A percentile compares a stretch with the other conserved stretches of the same genome.
These are phyloP conservation scores for Cladophialophora exuberans DNA, from an alignment of 2,329 filamentous ascomycete genomes.

Conservation along the genomic window DNA sequence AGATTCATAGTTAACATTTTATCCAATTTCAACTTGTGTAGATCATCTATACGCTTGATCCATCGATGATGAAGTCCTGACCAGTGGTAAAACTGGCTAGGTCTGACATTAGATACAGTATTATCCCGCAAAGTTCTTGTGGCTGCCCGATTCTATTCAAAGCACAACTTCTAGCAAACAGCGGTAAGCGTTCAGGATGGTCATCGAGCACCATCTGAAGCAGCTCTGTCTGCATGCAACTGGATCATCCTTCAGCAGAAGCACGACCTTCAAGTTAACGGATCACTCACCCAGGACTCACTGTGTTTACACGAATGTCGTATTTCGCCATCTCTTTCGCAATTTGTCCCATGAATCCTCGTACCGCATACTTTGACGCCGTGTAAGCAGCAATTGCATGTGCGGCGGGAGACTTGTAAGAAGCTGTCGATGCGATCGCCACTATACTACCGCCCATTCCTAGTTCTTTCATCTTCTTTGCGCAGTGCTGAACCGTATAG, in stretches of 20 bases:
- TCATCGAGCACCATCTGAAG: conserved; percentile 5
- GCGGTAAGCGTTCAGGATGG: neutral
- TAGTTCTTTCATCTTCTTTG: conserved; percentile 10
- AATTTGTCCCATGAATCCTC: conserved; percentile 46
- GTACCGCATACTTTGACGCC: conserved; percentile 48
- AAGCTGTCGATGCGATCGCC: conserved; percentile 17
- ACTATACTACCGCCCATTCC: conserved; percentile 29
- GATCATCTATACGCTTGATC: neutral
- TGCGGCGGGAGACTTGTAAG: conserved; percentile 10
- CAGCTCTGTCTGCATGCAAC: conserved; percentile 14
- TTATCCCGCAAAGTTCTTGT: conserved; percentile 6
- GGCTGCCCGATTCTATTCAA: conserved; percentile 8
- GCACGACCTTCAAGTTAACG: neutral
- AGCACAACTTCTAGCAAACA: conserved; percentile 6
- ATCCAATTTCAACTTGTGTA: neutral
- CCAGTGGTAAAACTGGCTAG: conserved; percentile 5
- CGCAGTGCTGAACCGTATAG: conserved; percentile 13
- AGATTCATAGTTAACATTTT: neutral
- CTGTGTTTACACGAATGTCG: conserved; percentile 37
- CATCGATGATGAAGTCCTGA: conserved; percentile 15
- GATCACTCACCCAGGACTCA: conserved; percentile 34
- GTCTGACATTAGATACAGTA: conserved; percentile 16
- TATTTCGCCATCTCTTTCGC: conserved; percentile 43
- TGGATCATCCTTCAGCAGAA: neutral
- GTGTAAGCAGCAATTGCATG: conserved; percentile 40